These are phyloP conservation scores for Carnegiea gigantea DNA, from an alignment of 179 eudicot genomes.

Conservation along the genomic window DNA sequence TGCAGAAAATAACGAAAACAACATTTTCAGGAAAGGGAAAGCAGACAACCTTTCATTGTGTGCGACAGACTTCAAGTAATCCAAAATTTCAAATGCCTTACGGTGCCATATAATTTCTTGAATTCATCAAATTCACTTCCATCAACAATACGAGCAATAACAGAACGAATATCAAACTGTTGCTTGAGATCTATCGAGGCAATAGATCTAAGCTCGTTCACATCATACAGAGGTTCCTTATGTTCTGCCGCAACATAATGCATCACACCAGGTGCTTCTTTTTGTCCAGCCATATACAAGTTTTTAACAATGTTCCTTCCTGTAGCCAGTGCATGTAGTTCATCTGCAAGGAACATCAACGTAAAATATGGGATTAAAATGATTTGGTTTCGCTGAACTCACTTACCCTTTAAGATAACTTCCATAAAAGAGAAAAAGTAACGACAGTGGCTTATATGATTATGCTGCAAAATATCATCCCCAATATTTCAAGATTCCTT, in stretches of 20 bases:
- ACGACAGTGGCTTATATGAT: neutral
- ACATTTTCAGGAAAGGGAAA: neutral
- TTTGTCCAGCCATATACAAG: conserved; percentile 76
- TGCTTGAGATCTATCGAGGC: conserved; percentile 95
- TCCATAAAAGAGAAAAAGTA: conserved; percentile 6
- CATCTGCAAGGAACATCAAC: conserved; percentile 58
- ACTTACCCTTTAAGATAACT: neutral
- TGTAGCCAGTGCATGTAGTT: conserved; percentile 84
- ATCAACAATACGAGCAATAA: conserved; percentile 91
- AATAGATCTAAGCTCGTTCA: conserved; percentile 75
- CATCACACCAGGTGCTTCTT: conserved; percentile 31
- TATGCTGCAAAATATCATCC: neutral
- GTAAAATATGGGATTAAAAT: neutral
- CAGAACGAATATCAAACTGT: conserved; percentile 83
- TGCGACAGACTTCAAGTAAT: conserved; percentile 12
- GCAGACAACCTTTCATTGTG: neutral
- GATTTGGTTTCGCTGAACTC: neutral
- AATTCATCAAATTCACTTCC: conserved; percentile 99
- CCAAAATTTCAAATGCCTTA: conserved; percentile 45
- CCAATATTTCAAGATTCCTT: neutral
- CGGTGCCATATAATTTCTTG: conserved; percentile 99
- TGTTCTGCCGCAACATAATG: conserved; percentile 38
- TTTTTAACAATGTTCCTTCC: conserved; percentile 92
- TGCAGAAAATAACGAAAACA: conserved; percentile 37
- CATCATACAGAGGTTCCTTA: conserved; percentile 84